A percentile compares a stretch with the other conserved stretches of the same genome.
Evolutionary conservation across 768 basidiomycete species (phyloP).

Genomic region (Russula lepida): DNA sequence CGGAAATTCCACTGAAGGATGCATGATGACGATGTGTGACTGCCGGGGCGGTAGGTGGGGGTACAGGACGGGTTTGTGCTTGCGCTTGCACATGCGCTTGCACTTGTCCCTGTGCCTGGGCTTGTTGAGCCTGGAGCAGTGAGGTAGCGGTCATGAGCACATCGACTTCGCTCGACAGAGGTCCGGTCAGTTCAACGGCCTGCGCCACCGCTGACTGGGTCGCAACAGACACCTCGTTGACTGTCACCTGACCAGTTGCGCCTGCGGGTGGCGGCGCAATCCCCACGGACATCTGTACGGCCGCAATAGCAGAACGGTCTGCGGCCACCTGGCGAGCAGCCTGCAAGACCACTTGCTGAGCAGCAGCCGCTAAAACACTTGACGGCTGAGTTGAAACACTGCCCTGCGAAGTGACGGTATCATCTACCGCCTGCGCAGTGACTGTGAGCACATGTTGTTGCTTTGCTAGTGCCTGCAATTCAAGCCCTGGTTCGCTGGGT

Average conservation of each 20-base stretch:
- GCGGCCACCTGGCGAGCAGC: constrained; percentile 56
- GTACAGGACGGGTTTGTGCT: constrained; percentile 3
- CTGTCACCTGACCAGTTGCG: constrained; percentile 38
- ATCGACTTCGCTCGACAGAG: constrained; percentile 68
- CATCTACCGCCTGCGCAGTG: constrained; percentile 69
- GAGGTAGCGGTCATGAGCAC: constrained; percentile 65
- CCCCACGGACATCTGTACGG: constrained; percentile 36
- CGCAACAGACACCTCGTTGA: constrained; percentile 49
- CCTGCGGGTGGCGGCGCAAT: constrained; percentile 28
- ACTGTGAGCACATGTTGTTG: constrained; percentile 72
- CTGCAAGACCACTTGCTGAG: constrained; percentile 73
- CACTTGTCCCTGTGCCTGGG: constrained; percentile 32
- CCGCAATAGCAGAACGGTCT: constrained; percentile 37
- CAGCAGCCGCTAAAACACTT: constrained; percentile 61
- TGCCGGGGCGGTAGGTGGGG: constrained; percentile 26
- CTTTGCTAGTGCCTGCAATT: constrained; percentile 63
- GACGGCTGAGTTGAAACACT: constrained; percentile 38
- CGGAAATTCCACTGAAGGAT: constrained; percentile 22
- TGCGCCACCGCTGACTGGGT: constrained; percentile 75
- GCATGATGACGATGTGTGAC: constrained; percentile 29
- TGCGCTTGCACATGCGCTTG: constrained; percentile 19
- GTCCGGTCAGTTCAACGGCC: constrained; percentile 70
- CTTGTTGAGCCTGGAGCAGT: too few relatives aligned
- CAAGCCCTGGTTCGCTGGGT: constrained; percentile 36
- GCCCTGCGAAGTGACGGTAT: constrained; percentile 45